Evolutionary conservation across 2,329 filamentous ascomycete species (phyloP), one percentile per base, ranked within the genome.

Genomic region (Microsporum canis): DNA sequence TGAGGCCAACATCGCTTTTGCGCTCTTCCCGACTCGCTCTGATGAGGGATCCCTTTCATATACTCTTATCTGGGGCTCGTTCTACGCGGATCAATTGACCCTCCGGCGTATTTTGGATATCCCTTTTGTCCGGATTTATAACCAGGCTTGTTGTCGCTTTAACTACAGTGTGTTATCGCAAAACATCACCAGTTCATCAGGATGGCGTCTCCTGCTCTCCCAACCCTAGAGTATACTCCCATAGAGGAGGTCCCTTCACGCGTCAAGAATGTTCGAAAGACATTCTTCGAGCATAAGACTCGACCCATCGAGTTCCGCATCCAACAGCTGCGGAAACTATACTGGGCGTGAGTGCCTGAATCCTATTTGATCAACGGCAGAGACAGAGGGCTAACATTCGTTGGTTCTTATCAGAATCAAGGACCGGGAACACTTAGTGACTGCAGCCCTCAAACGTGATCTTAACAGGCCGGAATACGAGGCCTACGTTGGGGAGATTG

Each of bases 311-410:
- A 89, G 69, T 97, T 88, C 78, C 86, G 94, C 65, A 79, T 91
- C 65, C 80, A 84, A 60, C 94, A 97, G 80, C 84, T 99, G 63
- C 88, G 91, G 68, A 92, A 91, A 81, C 85, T 97, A 61, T 97
- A 96, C 79, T 97, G 94, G 94, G 91, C 83, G 79, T 81, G 66
- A 74, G 74, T 71, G 31, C 31, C 14, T 3, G 5, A n/a, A 23
- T 14, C 36, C n/a, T 17, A 33, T 49, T 17, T 39, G 39, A 10
- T 23, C 47, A 43, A 51, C 45, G 3, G 5, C 47, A 3, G 34
- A 59, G 17, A 23, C 17, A 23, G 17, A 23, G 17, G 17, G 41
- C 56, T 33, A n/a, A 47, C 39, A 23, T 34, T 61, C 53, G 41
- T 45, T 65, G 23, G 55, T 45, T 59, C 34, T 4, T 27, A 33